Conservation (phyloP, 2,329 filamentous ascomycete genomes). For the Ophiostoma ips region DNA sequence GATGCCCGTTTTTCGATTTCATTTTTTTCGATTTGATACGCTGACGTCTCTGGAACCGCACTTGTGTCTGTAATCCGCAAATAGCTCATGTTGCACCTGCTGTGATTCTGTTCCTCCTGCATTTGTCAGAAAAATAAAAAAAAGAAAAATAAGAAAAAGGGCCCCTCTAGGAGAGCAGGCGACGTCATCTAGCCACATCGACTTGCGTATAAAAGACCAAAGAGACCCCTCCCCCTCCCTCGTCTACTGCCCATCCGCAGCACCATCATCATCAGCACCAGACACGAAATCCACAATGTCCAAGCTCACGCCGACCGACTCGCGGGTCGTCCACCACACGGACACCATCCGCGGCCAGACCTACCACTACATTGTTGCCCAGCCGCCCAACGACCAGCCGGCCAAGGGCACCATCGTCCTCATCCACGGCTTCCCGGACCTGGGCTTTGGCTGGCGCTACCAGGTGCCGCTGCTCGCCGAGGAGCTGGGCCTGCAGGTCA, state of each 20-base stretch:
- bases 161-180: no score
- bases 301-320: slow-evolving; percentile 52
- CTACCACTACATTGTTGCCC: slow-evolving; percentile 50
- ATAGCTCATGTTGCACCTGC: not conserved
- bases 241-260: not conserved
- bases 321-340: slow-evolving; percentile 50
- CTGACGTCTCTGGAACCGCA: no score
- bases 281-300: slow-evolving; percentile 19
- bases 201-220: no score
- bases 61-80: no score
- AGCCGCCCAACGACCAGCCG: slow-evolving; percentile 28
- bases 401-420: slow-evolving; percentile 22
- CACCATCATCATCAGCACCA: not conserved
- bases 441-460: slow-evolving; percentile 75
- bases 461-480: slow-evolving; percentile 67
- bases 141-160: no score
- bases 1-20: no score
- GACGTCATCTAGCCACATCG: no score
- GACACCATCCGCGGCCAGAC: slow-evolving; percentile 52
- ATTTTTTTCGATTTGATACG: no score
- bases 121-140: no score
- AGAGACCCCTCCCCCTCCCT: not conserved
- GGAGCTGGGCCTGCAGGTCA: slow-evolving; percentile 59
- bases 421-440: slow-evolving; percentile 70
- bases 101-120: not conserved